Percentiles rank a stretch among this genome's conserved stretches.
These are phyloP conservation scores for Apiotrichum gracile DNA, from an alignment of 1,284 basidiomycete genomes.

Conservation along the genomic window DNA sequence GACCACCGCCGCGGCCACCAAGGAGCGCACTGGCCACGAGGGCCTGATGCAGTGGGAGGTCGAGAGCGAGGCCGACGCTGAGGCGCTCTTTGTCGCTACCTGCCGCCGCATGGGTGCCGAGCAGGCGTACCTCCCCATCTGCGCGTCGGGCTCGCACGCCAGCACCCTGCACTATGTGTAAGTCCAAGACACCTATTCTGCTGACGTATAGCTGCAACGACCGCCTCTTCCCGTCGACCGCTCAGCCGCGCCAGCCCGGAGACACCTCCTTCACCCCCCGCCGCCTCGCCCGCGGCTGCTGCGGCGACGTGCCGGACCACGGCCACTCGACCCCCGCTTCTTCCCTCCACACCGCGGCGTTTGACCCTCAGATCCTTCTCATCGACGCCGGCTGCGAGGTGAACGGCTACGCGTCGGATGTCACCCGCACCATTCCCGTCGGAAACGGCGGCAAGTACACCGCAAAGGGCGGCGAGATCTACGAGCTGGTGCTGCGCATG, in stretches of 20 bases:
- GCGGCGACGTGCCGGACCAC: conserved; percentile 31
- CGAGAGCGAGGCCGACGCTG: conserved; percentile 81
- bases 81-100: conserved; percentile 81
- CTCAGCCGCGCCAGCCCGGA: conserved; percentile 26
- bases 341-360: conserved; percentile 25
- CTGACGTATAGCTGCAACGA: conserved; percentile 41
- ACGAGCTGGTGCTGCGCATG: conserved; percentile 80
- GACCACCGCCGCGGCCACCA: conserved; percentile 34
- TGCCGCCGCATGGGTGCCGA: conserved; percentile 73
- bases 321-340: conserved; percentile 22
- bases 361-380: conserved; percentile 69
- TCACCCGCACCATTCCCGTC: conserved; percentile 50
- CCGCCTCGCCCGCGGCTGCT: conserved; percentile 37
- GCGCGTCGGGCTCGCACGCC: conserved; percentile 73
- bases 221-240: conserved; percentile 40
- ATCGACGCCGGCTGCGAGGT: conserved; percentile 91
- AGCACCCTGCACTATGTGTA: conserved; percentile 84
- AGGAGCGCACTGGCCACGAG: conserved; percentile 53
- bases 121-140: conserved; percentile 86
- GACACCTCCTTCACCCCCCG: conserved; percentile 35
- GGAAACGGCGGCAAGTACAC: conserved; percentile 86
- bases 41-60: conserved; percentile 75
- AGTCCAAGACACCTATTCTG: conserved; percentile 47
- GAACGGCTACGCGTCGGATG: conserved; percentile 52
- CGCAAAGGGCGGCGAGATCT: conserved; percentile 67